Base-by-base conservation (phyloP, 192 early-diverging fungal genomes). In the Rhizophagus clarus region DNA sequence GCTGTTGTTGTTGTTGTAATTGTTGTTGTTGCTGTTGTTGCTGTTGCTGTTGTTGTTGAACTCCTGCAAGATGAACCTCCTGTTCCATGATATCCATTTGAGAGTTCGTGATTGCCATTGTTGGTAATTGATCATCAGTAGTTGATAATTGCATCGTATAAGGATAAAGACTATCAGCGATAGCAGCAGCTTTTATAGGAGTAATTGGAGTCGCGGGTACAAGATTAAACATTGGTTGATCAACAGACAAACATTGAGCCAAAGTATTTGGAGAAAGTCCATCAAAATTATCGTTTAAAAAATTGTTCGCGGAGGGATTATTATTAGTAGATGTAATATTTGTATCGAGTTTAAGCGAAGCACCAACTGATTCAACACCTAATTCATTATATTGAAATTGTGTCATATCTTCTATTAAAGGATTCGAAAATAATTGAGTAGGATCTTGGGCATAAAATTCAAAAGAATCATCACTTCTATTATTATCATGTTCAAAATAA, bases 181-280 rank as follows among this genome's bases (percentile, higher is more conserved):
- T 76, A 2, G 42, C 61, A 0, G 28, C n/a, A 31, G 45, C 73
- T 28, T 75, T 75, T 28, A 61, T 63, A 2, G 75, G 61, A 15
- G 61, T 63, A 14, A 76, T 61, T 20, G 75, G 75, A n/a, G 75
- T 63, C 5, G 75, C 75, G 6, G 75, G 75, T 37, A 76, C 34
- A 8, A 76, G 37, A 31, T 63, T 76, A 40, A 76, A 64, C 31
- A 64, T 76, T 24, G 73, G 73, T 15, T 26, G 32, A 29, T 75
- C 32, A 24, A 31, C 40, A 1, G 40, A 34, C 28, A 76, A 61
- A 24, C 60, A 76, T 62, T 76, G 60, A 61, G 28, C 61, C 34
- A 63, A 64, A 17, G 32, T 63, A 10, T 32, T 40, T 34, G 31
- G 7, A 17, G 56, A 40, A 4, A 76, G 42, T 12, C 11, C 11